phyloP scores from a whole-genome alignment of 306 rosid genomes.

The Quillaja saponaria region DNA sequence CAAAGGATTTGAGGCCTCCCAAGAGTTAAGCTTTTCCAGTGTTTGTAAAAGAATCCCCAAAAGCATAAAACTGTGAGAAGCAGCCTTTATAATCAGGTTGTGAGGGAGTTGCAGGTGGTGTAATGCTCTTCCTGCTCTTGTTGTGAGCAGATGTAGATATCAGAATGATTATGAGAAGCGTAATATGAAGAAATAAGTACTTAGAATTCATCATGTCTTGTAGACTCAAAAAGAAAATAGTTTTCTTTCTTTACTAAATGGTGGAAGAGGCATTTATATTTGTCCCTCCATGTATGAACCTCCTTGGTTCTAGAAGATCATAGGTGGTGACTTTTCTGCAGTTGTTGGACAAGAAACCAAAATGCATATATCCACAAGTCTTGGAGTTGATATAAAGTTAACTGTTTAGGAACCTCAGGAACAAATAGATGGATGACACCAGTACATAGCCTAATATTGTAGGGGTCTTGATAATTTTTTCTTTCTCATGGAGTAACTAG shows the following conservation, averaged over 20 bases:
- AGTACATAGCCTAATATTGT: too few species aligned
- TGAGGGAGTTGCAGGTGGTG: not conserved
- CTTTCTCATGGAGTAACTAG: too few species aligned
- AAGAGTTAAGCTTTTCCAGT: conserved; percentile 21
- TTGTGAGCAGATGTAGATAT: conserved; percentile 19
- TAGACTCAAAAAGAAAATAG: not conserved
- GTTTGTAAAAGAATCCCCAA: conserved; percentile 23
- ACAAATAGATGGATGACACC: too few species aligned
- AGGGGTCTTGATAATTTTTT: too few species aligned
- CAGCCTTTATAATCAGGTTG: conserved; percentile 2
- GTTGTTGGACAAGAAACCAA: too few species aligned
- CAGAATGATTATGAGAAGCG: conserved; percentile 1
- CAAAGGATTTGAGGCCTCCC: conserved; percentile 16
- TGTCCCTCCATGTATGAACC: conserved; percentile 1
- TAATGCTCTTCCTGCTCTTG: not conserved
- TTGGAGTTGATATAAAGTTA: not conserved
- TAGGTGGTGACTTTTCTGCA: not conserved
- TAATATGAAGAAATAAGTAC: conserved; percentile 6
- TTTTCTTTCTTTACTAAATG: not conserved
- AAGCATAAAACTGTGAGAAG: conserved; percentile 29
- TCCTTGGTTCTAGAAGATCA: conserved; percentile 12
- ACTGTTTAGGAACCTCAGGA: not conserved
- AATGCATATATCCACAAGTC: not conserved
- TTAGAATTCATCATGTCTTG: conserved; percentile 16
- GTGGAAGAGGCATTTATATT: not conserved